Evolutionary conservation across 495 filamentous ascomycete genomes (phyloP), one percentile per base, ranked within the genome.

Genomic region (Penicillium arizonense): DNA sequence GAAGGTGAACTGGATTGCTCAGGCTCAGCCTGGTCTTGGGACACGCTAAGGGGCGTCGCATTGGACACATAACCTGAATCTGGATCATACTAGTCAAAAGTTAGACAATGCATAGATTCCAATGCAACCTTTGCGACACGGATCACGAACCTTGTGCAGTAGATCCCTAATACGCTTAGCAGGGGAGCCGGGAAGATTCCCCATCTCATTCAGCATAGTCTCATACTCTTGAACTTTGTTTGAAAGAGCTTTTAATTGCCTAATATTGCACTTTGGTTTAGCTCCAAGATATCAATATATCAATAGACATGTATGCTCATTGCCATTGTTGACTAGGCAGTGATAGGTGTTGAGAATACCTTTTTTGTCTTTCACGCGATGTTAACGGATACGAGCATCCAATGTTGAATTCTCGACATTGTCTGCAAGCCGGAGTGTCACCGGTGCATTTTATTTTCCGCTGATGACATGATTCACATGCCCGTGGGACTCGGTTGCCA

Each of bases 381-480:
- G 75, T 76, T 34, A 80, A 71, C 4, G 71, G 73, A 67, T 85
- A 85, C 7, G 62, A 50, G 54, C 82, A 85, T 26, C 12, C 26
- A 18, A 75, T 56, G 38, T 66, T 65, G 39, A 78, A 72, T 46
- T 81, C 77, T 50, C 67, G 63, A 52, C 82, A 86, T 59, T 82
- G 77, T 46, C 71, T 67, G 59, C 82, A 86, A 16, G 67, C 50
- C 10, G 82, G 82, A 20, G 68, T 70, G 33, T 74, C 74, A 26
- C 82, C 82, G 53, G 73, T 80, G 61, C 81, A 84, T 61, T 84
- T 85, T 38, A 76, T 80, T 54, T 86, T 86, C 32, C 87, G 73
- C 56, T 84, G 80, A 30, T 84, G 69, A 67, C 87, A 90, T 13
- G 86, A 83, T 77, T 86, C 86, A 58, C 87, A 90, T 10, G 87